Evolutionary conservation across 2,329 filamentous ascomycete species (phyloP), one percentile per base, ranked within the genome.

Genomic region (Cladosporium sp.): DNA sequence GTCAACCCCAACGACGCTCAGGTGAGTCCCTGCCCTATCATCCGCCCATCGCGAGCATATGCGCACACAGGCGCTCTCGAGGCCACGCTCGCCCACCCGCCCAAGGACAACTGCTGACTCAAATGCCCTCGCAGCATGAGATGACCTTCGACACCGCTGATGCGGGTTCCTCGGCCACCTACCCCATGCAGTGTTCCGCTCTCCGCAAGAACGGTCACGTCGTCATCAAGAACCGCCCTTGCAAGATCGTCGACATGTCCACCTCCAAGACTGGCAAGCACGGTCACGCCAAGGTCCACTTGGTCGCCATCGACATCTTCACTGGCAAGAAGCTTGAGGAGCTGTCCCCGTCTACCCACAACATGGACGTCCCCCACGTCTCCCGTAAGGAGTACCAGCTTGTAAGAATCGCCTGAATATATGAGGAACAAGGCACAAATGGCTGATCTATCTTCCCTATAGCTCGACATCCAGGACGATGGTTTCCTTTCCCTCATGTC

Each of bases 261-360:
- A 99, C 95, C 86, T 99, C 95, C 83, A 99, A 99, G 93, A 99
- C 95, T 75, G 95, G 95, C 85, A 99, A 99, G 92, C 95, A 99
- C 91, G 95, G 95, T 83, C 96, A 99, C 92, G 95, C 95, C 85
- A 99, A 99, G 90, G 95, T 99, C 82, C 94, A 99, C 86, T 86
- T 99, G 77, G 91, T 97, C 79, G 95, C 93, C 80, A 89, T 96
- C 82, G 95, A 99, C 83, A 98, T 99, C 87, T 99, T 99, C 90
- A 99, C 93, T 74, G 87, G 87, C 88, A 99, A 97, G 92, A 99
- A 99, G 90, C 88, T 97, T 74, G 95, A 99, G 87, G 96, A 99
- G 86, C 89, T 99, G 71, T 97, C 90, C 83, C 95, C 95, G 76
- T 99, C 95, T 80, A 99, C 95, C 87, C 88, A 90, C 84, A 89